Evolutionary conservation across 2,329 filamentous ascomycete genomes (phyloP).

Genomic region (Beauveria varroae): DNA sequence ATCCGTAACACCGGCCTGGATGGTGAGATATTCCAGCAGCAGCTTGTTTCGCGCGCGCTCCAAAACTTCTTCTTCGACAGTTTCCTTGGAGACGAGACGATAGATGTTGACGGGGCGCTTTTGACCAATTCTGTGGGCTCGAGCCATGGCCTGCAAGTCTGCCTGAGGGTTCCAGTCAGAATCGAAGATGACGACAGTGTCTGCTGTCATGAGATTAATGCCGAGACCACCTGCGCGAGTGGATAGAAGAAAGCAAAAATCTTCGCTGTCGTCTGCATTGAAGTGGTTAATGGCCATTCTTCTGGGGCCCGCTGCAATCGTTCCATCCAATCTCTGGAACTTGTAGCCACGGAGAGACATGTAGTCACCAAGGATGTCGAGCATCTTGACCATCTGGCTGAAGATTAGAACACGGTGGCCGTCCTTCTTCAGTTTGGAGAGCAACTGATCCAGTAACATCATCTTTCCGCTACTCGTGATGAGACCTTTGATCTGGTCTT

Average conservation of each 20-base stretch:
- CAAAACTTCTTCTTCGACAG: conserved; percentile 94
- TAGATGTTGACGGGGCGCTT: conserved; percentile 96
- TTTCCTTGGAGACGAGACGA: conserved; percentile 93
- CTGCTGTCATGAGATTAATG: conserved; percentile 97
- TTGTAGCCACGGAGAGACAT: conserved; percentile 88
- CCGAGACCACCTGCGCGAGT: conserved; percentile 95
- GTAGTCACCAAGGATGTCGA: conserved; percentile 93
- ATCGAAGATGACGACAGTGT: conserved; percentile 96
- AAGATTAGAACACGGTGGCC: conserved; percentile 96
- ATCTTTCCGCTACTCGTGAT: conserved; percentile 98
- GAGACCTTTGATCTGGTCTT: conserved; percentile 85
- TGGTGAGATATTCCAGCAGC: conserved; percentile 93
- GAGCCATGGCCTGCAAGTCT: conserved; percentile 95
- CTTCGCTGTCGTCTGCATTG: conserved; percentile 90
- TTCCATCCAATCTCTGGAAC: conserved; percentile 91
- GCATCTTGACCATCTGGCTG: conserved; percentile 99
- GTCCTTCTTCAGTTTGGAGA: conserved; percentile 87
- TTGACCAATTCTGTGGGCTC: conserved; percentile 95
- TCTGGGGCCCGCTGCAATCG: conserved; percentile 79
- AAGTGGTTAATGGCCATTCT: conserved; percentile 97
- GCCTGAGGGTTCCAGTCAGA: conserved; percentile 99
- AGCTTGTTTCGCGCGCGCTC: conserved; percentile 96
- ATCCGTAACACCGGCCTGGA: conserved; percentile 93
- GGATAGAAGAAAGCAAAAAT: conserved; percentile 93
- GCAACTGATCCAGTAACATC: conserved; percentile 95